These are phyloP conservation scores for Colletotrichum cordylinicola DNA, from an alignment of 2,329 filamentous ascomycete species.

Conservation along the genomic window DNA sequence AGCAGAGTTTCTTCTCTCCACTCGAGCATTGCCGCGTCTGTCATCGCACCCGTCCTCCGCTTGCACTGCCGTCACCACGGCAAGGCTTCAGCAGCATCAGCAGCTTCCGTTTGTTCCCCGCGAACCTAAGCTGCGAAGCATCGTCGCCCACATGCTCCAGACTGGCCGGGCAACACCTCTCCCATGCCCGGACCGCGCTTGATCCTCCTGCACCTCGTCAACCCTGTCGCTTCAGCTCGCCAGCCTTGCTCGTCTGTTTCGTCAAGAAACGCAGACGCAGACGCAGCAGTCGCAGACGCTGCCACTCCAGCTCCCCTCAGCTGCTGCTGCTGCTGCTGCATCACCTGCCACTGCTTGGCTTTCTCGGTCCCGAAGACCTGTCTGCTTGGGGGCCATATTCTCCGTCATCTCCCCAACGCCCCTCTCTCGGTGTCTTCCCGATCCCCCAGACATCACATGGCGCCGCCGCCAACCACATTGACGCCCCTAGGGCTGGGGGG, in stretches of 20 bases:
- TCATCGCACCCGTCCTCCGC: background rate
- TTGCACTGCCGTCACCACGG: background rate
- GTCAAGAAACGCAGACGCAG: background rate
- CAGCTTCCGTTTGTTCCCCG: background rate
- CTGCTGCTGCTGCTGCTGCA: background rate
- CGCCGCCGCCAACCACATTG: slow-evolving; percentile 1
- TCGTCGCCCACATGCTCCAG: background rate
- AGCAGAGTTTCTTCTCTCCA: background rate
- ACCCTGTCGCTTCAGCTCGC: background rate
- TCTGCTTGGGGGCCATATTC: background rate
- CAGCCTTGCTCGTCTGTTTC: background rate
- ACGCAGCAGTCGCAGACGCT: background rate
- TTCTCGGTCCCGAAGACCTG: background rate
- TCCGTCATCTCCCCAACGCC: background rate
- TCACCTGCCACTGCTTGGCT: background rate
- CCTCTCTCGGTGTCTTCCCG: background rate
- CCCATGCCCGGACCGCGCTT: slow-evolving; percentile 5
- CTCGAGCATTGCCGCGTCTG: background rate
- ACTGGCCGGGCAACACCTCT: background rate
- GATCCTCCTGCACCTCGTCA: slow-evolving; percentile 18
- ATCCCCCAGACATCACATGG: slow-evolving; percentile 6
- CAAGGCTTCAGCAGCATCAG: background rate
- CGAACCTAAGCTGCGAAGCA: background rate
- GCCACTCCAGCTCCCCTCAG: background rate
- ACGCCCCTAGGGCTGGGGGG: slow-evolving; percentile 7